Base-by-base conservation (phyloP, 2,329 filamentous ascomycete species). In the Paraconiothyrium brasiliense region DNA sequence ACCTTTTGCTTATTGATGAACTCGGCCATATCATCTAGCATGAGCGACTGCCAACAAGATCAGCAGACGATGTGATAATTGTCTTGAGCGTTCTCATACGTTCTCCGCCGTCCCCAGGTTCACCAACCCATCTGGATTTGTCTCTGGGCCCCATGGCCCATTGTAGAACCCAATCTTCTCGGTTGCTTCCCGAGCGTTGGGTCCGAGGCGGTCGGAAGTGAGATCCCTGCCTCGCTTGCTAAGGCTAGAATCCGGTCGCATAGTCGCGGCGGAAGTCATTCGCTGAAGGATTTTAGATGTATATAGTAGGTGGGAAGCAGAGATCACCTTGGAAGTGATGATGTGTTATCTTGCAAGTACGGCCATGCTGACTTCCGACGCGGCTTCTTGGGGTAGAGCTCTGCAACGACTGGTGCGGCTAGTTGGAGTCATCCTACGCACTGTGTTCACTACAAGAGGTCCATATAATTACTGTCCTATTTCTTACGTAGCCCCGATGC, bases 1-100 rank as follows among this genome's bases (percentile, higher is more conserved):
- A 68, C 54, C 47, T 76, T 77, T 59, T 81, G 77, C 27, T 76
- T 65, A 44, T 78, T 78, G 39, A 81, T 72, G 61, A 78, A 82
- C 9, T 76, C 68, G 13, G 73, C 69, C 22, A 82, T 71, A 24
- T 82, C 77, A 13, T 72, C 63, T 11, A 76, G 73, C 67, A 82
- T 76, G 16, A 75, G 68, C 56, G 67, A 64, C 81, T 82, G 5
- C 20, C 41, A 6, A n/a, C 16, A 22, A 44, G 41, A 44, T 44
- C 16, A 44, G 41, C 41, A 4, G 20, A 22, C 20, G 16, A 20
- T 9, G 20, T 3, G 16, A 20, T 8, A 2, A 37, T 20, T 22
- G 4, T 3, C 20, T 9, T 9, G 22, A 44, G 16, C 1, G 8
- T 9, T n/a, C 4, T 44, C 43, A n/a, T 34, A 69, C 67, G 66